Base-by-base conservation (phyloP, 2,329 filamentous ascomycete genomes). In the Cadophora gregata region DNA sequence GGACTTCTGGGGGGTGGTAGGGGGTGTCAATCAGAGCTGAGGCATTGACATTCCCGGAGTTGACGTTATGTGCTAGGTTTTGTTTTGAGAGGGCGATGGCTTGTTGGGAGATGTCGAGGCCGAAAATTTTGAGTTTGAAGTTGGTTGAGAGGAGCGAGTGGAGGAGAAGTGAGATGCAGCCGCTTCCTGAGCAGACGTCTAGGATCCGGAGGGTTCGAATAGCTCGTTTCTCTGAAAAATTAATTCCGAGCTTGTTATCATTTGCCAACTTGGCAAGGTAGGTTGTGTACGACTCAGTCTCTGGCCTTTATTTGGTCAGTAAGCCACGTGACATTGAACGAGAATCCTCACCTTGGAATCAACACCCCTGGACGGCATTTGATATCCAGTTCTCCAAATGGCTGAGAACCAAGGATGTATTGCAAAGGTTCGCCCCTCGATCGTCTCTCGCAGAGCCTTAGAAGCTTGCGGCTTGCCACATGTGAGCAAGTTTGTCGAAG, bases 141-240 rank as follows among this genome's bases (percentile, higher is more conserved):
- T 36, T 33, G 27, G 59, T 27, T 1, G 42, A 36, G 45, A 62
- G 59, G 25, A 62, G 59, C 3, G 38, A 50, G 69, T 91, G 87
- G 7, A 97, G 83, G 3, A 93, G 85, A 9, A 98, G 84, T 0
- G 93, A 86, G 69, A 98, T 97, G 79, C 95, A 97, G 4, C 96
- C 96, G 5, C 92, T 93, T 10, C 96, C 96, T 0, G 93, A 94
- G 78, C 96, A 98, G 33, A 97, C 82, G 78, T 99, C 96, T 9
- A 97, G 78, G 48, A 98, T 81, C 14, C 83, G 85, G 14, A 96
- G 72, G 19, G 74, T 21, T 12, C 36, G 29, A 16, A 2, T 27
- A 6, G 19, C 1, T 50, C 16, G 42, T 3, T 16, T 65, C 19
- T 45, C 24, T 36, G 50, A 48, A n/a, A n/a, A 31, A 19, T 31